These are phyloP conservation scores for Ceratocystis albifundus DNA, from an alignment of 2,329 filamentous ascomycete genomes.

Conservation along the genomic window DNA sequence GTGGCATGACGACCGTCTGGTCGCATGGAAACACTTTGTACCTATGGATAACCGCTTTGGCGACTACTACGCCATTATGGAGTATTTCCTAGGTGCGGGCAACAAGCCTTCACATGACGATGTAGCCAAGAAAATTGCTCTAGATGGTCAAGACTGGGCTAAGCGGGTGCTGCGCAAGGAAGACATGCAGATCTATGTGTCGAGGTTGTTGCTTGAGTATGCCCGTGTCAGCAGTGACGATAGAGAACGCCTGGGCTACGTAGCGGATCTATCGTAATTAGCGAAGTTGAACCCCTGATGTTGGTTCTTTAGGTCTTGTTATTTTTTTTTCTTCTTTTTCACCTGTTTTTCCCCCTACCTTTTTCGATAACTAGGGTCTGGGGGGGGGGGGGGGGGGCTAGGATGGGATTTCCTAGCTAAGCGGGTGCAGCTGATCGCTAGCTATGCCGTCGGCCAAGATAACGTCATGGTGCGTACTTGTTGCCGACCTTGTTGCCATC, in stretches of 20 bases:
- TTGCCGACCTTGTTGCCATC: neutral
- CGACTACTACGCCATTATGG: conserved; percentile 61
- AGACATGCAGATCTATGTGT: conserved; percentile 62
- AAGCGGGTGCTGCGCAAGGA: conserved; percentile 55
- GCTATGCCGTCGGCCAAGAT: conserved; percentile 5
- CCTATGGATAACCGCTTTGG: conserved; percentile 64
- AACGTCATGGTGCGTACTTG: neutral
- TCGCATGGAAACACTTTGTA: conserved; percentile 71
- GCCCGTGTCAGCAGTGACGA: conserved; percentile 43
- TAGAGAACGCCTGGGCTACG: conserved; percentile 45
- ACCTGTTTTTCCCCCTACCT: neutral
- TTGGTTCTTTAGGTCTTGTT: neutral
- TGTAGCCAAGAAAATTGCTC: conserved; percentile 52
- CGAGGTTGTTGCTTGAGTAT: conserved; percentile 54
- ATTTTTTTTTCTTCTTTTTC: neutral
- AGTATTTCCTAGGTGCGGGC: conserved; percentile 50
- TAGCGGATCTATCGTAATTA: conserved; percentile 34
- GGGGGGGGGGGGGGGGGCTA: too few species aligned
- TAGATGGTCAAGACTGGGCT: conserved; percentile 56
- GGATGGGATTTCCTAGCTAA: neutral
- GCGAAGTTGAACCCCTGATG: neutral
- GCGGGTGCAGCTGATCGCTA: neutral
- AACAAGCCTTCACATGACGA: conserved; percentile 32
- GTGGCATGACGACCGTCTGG: conserved; percentile 65
- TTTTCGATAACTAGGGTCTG: neutral